phyloP scores from a whole-genome alignment of 1,139 yeast species.

The Meyerozyma carpophila region DNA sequence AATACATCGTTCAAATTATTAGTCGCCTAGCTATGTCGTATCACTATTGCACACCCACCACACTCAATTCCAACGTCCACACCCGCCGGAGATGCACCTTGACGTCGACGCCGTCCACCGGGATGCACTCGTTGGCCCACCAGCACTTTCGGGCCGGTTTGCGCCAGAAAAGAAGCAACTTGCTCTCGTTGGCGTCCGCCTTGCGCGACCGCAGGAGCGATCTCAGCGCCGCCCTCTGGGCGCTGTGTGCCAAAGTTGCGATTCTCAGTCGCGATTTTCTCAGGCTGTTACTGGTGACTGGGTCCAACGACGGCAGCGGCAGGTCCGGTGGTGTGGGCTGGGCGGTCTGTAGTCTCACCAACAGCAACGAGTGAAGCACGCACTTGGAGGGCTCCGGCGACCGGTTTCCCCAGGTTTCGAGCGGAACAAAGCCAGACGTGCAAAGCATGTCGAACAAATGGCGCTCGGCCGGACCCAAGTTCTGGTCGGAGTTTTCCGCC shows the following conservation, averaged over 20 bases:
- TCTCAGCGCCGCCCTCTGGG: slow-evolving; percentile 47
- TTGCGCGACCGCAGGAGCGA: slow-evolving; percentile 44
- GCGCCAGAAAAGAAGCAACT: slow-evolving; percentile 88
- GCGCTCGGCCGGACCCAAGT: slow-evolving; percentile 87
- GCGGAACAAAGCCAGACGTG: slow-evolving; percentile 71
- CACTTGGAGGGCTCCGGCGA: slow-evolving; percentile 82
- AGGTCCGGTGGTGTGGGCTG: slow-evolving; percentile 42
- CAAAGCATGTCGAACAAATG: slow-evolving; percentile 94
- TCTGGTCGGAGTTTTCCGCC: slow-evolving; percentile 29
- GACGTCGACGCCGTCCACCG: slow-evolving; percentile 35
- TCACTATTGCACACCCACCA: slow-evolving; percentile 48
- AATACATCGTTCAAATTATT: neutral
- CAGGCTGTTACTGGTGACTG: slow-evolving; percentile 17
- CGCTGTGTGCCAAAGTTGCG: slow-evolving; percentile 37
- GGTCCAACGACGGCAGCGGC: slow-evolving; percentile 48
- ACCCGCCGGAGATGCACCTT: slow-evolving; percentile 73
- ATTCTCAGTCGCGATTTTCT: slow-evolving; percentile 38
- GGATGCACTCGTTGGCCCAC: slow-evolving; percentile 80
- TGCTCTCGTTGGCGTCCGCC: slow-evolving; percentile 47
- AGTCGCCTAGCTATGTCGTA: neutral
- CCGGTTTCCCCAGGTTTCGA: slow-evolving; percentile 83
- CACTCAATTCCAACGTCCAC: slow-evolving; percentile 77
- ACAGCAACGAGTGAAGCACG: slow-evolving; percentile 76
- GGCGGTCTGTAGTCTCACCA: slow-evolving; percentile 54
- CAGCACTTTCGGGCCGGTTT: slow-evolving; percentile 99